A percentile compares a stretch with the other conserved stretches of the same genome.
Conservation (phyloP, 345 rosid genomes). For the Eucalyptus shirleyi region DNA sequence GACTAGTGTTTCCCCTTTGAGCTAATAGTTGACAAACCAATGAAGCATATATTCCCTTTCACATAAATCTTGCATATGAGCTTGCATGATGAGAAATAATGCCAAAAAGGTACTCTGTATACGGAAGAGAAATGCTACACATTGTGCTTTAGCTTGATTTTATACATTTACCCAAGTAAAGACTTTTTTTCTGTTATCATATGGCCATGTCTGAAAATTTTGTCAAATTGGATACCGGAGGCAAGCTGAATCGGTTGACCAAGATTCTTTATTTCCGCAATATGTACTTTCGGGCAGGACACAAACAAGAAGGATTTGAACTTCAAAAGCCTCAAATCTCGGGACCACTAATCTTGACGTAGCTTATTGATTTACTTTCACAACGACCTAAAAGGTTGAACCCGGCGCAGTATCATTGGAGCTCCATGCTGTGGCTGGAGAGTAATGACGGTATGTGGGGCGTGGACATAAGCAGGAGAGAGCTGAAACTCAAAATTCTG, state of each 20-base stretch:
- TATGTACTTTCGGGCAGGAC: neutral
- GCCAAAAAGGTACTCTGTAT: neutral
- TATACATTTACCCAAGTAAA: neutral
- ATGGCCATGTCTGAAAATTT: neutral
- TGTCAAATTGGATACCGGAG: neutral
- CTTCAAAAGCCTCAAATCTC: neutral
- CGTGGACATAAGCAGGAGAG: constrained; percentile 38
- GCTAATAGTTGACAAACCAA: neutral
- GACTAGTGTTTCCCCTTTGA: neutral
- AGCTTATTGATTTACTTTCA: neutral
- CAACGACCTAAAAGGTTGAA: neutral
- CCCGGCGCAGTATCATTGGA: constrained; percentile 19
- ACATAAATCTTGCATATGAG: neutral
- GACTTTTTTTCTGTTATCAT: neutral
- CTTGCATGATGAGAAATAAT: neutral
- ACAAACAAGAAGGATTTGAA: neutral
- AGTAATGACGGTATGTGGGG: constrained; percentile 25
- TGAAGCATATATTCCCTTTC: neutral
- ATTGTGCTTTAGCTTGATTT: neutral
- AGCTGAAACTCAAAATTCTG: constrained; percentile 27
- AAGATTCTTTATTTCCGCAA: neutral
- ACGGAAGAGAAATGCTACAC: neutral
- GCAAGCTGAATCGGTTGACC: neutral
- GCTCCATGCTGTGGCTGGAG: constrained; percentile 52
- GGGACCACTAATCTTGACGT: neutral